Percentiles rank a stretch among this genome's conserved stretches.
Conservation (phyloP, 805 yeast genomes). For the Isabelozyma pseudorhagii region DNA sequence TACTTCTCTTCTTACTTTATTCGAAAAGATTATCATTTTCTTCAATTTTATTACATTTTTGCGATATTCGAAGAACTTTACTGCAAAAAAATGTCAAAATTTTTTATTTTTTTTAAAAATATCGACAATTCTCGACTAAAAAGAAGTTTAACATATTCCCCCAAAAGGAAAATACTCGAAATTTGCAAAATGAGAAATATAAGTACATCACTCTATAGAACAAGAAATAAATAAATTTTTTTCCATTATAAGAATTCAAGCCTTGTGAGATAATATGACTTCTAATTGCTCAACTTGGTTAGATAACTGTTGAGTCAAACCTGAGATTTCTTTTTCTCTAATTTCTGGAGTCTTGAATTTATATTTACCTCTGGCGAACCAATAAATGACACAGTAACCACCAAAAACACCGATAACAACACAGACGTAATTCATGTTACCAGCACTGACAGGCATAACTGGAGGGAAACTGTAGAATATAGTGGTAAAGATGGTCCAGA, state of each 20-base stretch:
- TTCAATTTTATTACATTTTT: no score
- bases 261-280: slow-evolving; percentile 10
- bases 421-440: slow-evolving; percentile 65
- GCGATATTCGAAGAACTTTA: no score
- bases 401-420: slow-evolving; percentile 48
- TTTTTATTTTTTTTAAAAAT: no score
- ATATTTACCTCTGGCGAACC: slow-evolving; percentile 42
- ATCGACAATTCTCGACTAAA: no score
- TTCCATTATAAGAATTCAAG: not conserved
- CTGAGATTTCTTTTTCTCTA: slow-evolving; percentile 15
- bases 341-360: slow-evolving; percentile 17
- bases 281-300: slow-evolving; percentile 20
- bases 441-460: slow-evolving; percentile 55
- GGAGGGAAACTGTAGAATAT: slow-evolving; percentile 67
- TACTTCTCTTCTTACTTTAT: no score
- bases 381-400: slow-evolving; percentile 45
- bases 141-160: not conserved
- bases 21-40: no score
- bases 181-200: not conserved
- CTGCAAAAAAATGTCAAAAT: no score
- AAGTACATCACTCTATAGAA: not conserved
- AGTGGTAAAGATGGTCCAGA: slow-evolving; percentile 58
- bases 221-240: not conserved
- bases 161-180: no score
- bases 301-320: slow-evolving; percentile 20